phyloP scores from a whole-genome alignment of 2,329 filamentous ascomycete genomes.

The Aspergillus candidus region DNA sequence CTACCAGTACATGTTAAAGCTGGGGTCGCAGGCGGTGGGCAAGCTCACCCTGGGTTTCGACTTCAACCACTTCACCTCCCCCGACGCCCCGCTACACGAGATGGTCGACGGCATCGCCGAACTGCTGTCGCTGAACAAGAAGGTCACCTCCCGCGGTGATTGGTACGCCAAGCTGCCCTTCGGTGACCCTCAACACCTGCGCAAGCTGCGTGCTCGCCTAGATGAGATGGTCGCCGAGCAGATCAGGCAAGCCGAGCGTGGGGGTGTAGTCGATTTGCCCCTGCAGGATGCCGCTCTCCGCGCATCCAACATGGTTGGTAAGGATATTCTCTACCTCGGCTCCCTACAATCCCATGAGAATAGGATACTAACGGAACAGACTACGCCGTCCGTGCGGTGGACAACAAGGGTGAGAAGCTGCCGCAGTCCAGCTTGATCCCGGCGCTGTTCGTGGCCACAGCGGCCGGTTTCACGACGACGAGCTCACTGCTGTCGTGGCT shows the following conservation, averaged over 20 bases:
- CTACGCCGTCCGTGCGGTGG: constrained; percentile 46
- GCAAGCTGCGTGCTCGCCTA: constrained; percentile 4
- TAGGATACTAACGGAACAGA: constrained; percentile 27
- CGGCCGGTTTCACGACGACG: constrained; percentile 57
- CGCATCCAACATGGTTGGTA: constrained; percentile 33
- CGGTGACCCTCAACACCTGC: constrained; percentile 47
- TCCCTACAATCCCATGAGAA: no score
- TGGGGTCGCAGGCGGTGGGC: constrained; percentile 40
- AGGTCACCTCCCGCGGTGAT: constrained; percentile 47
- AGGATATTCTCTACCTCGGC: constrained; percentile 27
- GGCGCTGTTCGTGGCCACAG: constrained; percentile 48
- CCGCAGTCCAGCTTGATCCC: constrained; percentile 39
- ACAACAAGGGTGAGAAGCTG: constrained; percentile 51
- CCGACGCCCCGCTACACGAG: constrained; percentile 46
- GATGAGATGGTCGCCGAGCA: constrained; percentile 19
- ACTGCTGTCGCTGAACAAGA: constrained; percentile 53
- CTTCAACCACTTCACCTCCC: constrained; percentile 38
- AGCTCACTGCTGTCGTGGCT: constrained; percentile 55
- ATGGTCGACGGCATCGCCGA: constrained; percentile 50
- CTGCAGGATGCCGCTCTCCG: constrained; percentile 42
- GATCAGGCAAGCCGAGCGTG: constrained; percentile 14
- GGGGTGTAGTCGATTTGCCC: constrained; percentile 25
- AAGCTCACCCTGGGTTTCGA: constrained; percentile 43
- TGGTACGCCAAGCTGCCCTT: constrained; percentile 56
- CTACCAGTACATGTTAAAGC: constrained; percentile 47